Percentiles rank a stretch among this genome's conserved stretches.
Evolutionary conservation across 441 rosid species (phyloP).

Genomic region (Raphanus hybrid): DNA sequence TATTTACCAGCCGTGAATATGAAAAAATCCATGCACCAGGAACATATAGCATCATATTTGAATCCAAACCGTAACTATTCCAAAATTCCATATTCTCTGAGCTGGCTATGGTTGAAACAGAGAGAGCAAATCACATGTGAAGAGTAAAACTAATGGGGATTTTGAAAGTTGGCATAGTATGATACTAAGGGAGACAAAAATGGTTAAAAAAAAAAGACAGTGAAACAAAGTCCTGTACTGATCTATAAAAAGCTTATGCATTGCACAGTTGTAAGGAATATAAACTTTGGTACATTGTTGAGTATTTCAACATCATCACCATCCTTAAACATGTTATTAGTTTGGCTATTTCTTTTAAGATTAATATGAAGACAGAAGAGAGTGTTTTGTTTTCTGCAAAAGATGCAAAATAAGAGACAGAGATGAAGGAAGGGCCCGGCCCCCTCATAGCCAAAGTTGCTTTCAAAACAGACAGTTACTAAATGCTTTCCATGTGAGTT

Average conservation of each 20-base stretch:
- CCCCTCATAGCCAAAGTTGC: constrained; percentile 7
- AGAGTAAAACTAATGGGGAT: no score
- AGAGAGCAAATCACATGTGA: no score
- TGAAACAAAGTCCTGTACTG: not conserved
- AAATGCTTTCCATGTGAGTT: constrained; percentile 31
- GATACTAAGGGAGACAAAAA: no score
- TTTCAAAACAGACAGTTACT: constrained; percentile 33
- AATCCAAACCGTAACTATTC: not conserved
- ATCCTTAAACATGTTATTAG: not conserved
- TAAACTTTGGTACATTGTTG: not conserved
- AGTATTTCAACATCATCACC: not conserved
- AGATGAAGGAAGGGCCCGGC: constrained; percentile 15
- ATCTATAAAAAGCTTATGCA: not conserved
- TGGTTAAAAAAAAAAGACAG: not conserved
- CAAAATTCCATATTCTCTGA: no score
- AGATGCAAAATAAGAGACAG: not conserved
- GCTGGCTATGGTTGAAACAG: no score
- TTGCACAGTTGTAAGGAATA: not conserved
- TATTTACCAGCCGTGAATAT: no score
- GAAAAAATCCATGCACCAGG: not conserved
- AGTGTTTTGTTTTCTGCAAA: not conserved
- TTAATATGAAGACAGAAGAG: not conserved
- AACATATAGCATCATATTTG: not conserved
- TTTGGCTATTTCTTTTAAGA: not conserved
- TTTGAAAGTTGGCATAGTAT: no score